Conservation (phyloP, 129 eudicot species). For the Logfia minima region DNA sequence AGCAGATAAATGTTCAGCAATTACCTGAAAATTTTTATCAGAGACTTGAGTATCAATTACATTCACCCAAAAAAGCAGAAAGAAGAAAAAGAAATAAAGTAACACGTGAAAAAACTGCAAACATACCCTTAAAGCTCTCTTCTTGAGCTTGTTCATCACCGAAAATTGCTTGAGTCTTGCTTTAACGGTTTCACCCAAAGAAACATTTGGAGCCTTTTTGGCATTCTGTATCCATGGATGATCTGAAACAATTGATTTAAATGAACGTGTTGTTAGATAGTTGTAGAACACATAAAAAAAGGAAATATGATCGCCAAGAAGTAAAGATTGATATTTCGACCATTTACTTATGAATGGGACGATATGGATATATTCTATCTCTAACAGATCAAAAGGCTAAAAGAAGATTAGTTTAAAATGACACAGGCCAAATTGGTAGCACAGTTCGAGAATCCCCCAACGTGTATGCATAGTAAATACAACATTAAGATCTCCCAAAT, state of each 20-base stretch:
- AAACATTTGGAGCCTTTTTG: slow-evolving; percentile 91
- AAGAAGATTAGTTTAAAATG: neutral
- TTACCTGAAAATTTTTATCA: slow-evolving; percentile 40
- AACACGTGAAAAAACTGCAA: neutral
- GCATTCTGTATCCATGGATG: slow-evolving; percentile 97
- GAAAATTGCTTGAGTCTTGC: slow-evolving; percentile 91
- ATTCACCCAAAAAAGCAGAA: neutral
- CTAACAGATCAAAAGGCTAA: neutral
- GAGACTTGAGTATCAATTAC: slow-evolving; percentile 12
- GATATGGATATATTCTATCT: neutral
- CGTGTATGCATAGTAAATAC: neutral
- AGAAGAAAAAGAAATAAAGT: neutral
- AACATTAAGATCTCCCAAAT: neutral
- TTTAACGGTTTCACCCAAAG: slow-evolving; percentile 86
- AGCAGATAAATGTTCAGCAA: slow-evolving; percentile 68
- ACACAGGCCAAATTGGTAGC: neutral
- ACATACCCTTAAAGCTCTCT: slow-evolving; percentile 79
- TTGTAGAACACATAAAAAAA: neutral
- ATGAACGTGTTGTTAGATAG: neutral
- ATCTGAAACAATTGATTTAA: slow-evolving; percentile 45
- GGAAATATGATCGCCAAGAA: neutral
- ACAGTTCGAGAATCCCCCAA: neutral
- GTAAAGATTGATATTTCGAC: neutral
- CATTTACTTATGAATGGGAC: neutral
- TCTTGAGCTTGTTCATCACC: slow-evolving; percentile 95